Base-by-base conservation (phyloP, 768 basidiomycete genomes). In the Kwoniella newhampshirensis region DNA sequence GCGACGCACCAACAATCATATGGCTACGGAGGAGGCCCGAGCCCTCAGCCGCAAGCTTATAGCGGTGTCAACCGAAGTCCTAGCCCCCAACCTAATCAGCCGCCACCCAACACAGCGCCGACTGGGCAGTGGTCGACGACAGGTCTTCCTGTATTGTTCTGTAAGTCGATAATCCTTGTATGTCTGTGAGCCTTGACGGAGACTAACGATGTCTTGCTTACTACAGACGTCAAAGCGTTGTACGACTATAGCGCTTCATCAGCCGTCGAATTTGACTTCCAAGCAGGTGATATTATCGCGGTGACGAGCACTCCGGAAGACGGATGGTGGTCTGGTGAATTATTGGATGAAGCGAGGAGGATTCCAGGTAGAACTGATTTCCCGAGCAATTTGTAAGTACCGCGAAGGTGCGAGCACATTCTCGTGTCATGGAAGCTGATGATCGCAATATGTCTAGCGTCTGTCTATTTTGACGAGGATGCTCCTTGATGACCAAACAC, bases 231-330 rank as follows among this genome's bases (percentile, higher is more conserved):
- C 52, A 85, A 86, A 62, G 89, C 83, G n/a, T 56, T 93, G 43
- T 94, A 91, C 75, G 80, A 84, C 35, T 94, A 94, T 70, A 75
- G 78, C 60, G 82, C 90, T 2, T 84, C 85, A 64, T 88, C 87
- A 60, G 86, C 88, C 1, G 91, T 93, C 71, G 94, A 97, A 78
- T 97, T 98, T 75, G 88, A 93, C 74, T 97, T 98, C 84, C 89
- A 92, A 72, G 81, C 85, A 20, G 90, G 88, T 2, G 94, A 98
- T 77, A 89, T 96, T 63, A 96, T 98, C 63, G 93, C 92, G 6
- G 93, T 98, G 9, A 93, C 89, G 0, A 82, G 85, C 20, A 94
- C 91, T 5, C 91, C 91, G 4, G 91, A 92, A 67, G 93, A 96
- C 68, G 94, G 94, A 1, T 97, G 94, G 94, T 98, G 93, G 94